Conservation (phyloP, 768 basidiomycete genomes). For the Tulasnella sp. region DNA sequence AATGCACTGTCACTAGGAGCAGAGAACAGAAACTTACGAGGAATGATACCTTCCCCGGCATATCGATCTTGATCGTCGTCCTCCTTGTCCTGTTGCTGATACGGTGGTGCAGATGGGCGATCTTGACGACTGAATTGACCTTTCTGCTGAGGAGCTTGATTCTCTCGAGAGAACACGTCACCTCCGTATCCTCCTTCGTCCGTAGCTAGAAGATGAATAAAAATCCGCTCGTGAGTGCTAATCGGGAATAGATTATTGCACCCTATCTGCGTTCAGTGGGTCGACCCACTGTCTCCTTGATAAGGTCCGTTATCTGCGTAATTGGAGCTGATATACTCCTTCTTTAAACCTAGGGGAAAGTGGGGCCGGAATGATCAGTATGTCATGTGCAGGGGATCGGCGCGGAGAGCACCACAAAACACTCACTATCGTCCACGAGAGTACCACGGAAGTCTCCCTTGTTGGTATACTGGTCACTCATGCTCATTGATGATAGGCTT, state of each 20-base stretch:
- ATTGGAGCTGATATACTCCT: background rate
- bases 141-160: constrained; percentile 3
- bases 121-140: constrained; percentile 4
- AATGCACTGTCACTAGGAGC: background rate
- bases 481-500: constrained; percentile 6
- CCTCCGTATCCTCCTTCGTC: constrained; percentile 9
- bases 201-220: background rate
- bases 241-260: background rate
- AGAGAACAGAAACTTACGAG: constrained; percentile 5
- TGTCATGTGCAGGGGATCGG: too few species aligned
- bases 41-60: constrained; percentile 13
- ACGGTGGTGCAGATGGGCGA: background rate
- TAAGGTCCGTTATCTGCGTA: constrained; percentile 1
- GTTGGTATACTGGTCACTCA: constrained; percentile 10
- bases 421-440: constrained; percentile 12
- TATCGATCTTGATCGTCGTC: constrained; percentile 7
- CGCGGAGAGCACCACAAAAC: background rate
- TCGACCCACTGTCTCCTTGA: constrained; percentile 1
- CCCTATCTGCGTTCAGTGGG: background rate
- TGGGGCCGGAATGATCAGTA: background rate
- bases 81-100: background rate
- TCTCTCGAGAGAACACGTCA: constrained; percentile 7
- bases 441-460: background rate
- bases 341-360: constrained; percentile 5
- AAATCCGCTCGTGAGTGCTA: background rate